Evolutionary conservation across 352 stramenopile species (phyloP).

Genomic region (Globisporangium iwayamae): DNA sequence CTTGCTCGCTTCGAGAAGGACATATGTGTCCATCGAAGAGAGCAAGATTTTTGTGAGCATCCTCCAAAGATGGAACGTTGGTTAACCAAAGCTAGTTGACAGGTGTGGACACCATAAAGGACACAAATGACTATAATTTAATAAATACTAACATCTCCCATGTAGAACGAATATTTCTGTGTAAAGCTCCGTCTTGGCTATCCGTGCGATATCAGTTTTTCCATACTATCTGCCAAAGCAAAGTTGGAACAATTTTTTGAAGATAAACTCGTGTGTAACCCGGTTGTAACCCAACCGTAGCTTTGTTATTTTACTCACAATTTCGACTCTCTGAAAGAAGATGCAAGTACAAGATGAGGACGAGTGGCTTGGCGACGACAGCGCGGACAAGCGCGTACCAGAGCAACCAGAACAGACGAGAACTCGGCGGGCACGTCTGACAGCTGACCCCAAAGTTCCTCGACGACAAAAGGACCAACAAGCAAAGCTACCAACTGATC

Average conservation of each 20-base stretch:
- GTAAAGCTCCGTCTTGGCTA: constrained; percentile 1
- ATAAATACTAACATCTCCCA: not conserved
- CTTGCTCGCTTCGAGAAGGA: too few species aligned
- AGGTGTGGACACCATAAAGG: constrained; percentile 4
- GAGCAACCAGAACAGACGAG: constrained; percentile 1
- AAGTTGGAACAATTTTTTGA: constrained; percentile 1
- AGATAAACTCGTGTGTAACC: constrained; percentile 2
- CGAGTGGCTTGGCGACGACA: constrained; percentile 2
- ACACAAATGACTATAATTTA: constrained; percentile 4
- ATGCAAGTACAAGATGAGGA: constrained; percentile 4
- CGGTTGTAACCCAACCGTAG: not conserved
- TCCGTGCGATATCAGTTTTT: not conserved
- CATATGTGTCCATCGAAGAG: too few species aligned
- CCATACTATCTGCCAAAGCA: constrained; percentile 2
- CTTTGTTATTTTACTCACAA: constrained; percentile 6
- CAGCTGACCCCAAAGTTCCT: constrained; percentile 2
- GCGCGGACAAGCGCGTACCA: not conserved
- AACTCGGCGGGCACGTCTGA: not conserved
- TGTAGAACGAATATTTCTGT: constrained; percentile 4
- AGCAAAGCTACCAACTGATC: constrained; percentile 1
- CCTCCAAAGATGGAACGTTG: too few species aligned
- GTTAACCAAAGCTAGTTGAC: too few species aligned
- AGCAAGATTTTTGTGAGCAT: too few species aligned
- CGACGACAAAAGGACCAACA: constrained; percentile 4
- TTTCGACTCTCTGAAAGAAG: constrained; percentile 5